phyloP scores from a whole-genome alignment of 2,329 filamentous ascomycete species.

The Neonectria neomacrospora region DNA sequence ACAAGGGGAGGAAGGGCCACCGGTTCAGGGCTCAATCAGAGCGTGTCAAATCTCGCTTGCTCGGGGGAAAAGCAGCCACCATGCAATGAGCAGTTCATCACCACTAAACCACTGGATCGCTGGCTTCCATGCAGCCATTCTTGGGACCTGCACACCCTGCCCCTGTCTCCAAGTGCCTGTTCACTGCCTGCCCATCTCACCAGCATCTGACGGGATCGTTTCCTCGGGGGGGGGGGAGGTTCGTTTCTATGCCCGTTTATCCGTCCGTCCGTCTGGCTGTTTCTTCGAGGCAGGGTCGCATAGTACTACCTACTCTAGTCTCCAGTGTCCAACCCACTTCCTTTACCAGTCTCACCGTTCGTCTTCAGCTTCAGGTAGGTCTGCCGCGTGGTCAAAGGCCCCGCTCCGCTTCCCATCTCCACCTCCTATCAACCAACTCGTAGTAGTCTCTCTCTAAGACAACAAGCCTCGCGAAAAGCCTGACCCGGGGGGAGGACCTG shows the following conservation, averaged over 20 bases:
- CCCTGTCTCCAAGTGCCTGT: background rate
- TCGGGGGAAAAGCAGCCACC: constrained; percentile 31
- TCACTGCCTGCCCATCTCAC: background rate
- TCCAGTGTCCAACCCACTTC: constrained; percentile 7
- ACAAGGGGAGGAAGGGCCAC: background rate
- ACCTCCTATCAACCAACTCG: background rate
- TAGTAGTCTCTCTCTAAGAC: background rate
- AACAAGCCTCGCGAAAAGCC: background rate
- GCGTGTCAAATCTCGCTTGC: constrained; percentile 40
- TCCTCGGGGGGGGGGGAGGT: background rate
- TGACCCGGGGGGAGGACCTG: no score
- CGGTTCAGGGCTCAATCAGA: constrained; percentile 17
- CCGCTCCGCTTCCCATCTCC: background rate
- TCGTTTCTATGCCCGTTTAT: constrained; percentile 5
- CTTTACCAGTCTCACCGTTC: constrained; percentile 31
- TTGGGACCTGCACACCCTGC: background rate
- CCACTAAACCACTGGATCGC: background rate
- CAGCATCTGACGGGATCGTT: constrained; percentile 14
- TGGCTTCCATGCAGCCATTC: background rate
- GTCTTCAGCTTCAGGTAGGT: constrained; percentile 36
- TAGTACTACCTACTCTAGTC: background rate
- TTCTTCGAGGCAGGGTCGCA: no score
- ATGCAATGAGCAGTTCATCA: constrained; percentile 16
- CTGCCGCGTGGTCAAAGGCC: constrained; percentile 12
- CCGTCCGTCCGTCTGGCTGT: background rate